A percentile compares a stretch with the other conserved stretches of the same genome.
Conservation (phyloP, 139 green algal species). For the Haematococcus sp. region DNA sequence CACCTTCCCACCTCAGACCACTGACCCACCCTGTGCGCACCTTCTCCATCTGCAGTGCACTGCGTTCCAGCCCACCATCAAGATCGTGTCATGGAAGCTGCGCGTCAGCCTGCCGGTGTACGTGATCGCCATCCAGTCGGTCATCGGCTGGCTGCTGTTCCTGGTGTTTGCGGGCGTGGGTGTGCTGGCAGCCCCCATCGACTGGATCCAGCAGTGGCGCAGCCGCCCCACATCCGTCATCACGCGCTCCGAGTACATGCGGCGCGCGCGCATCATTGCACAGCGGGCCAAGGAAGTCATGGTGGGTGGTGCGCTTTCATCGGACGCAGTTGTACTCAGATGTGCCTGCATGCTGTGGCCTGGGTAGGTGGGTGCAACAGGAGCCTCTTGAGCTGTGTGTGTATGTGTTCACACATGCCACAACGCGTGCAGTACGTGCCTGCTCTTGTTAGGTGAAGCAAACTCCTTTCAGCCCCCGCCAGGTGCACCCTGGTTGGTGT, state of each 20-base stretch:
- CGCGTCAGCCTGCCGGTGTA: slow-evolving; percentile 83
- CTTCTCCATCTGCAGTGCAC: slow-evolving; percentile 55
- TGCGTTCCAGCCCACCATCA: slow-evolving; percentile 38
- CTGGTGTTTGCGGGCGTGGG: slow-evolving; percentile 93
- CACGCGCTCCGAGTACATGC: slow-evolving; percentile 84
- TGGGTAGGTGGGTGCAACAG: background rate
- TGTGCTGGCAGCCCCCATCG: slow-evolving; percentile 81
- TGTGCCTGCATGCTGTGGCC: background rate
- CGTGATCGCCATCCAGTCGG: slow-evolving; percentile 84
- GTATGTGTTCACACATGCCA: too few species aligned
- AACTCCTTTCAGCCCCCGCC: too few species aligned
- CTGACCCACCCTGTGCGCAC: too few species aligned
- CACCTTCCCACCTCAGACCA: background rate
- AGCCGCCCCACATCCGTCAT: slow-evolving; percentile 72
- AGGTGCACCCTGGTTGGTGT: too few species aligned
- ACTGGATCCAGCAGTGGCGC: slow-evolving; percentile 83
- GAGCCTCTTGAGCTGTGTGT: background rate
- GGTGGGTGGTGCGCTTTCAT: too few species aligned
- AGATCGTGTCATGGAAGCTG: slow-evolving; percentile 59
- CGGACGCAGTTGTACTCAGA: too few species aligned
- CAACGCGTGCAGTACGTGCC: too few species aligned
- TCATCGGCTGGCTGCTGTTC: slow-evolving; percentile 92
- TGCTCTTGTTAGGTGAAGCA: too few species aligned
- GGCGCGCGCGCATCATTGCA: slow-evolving; percentile 69
- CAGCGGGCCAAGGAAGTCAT: slow-evolving; percentile 71